Conservation (phyloP, 108 stramenopile genomes). For the Nannochloropsis salina region DNA sequence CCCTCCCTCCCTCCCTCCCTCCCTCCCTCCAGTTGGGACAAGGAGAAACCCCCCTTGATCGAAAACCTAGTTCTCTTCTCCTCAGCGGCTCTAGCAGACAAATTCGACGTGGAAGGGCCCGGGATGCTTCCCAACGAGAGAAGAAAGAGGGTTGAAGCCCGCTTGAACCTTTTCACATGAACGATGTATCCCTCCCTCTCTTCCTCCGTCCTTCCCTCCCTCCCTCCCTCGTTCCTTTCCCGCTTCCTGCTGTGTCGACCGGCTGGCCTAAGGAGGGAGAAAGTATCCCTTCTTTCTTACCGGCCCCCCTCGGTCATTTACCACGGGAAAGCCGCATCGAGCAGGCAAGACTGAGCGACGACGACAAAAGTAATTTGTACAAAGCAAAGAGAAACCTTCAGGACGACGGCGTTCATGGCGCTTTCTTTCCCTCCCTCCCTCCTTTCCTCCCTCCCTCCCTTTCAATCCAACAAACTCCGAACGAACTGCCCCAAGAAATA, state of each 20-base stretch:
- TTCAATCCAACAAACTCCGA: background rate
- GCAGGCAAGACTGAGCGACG: background rate
- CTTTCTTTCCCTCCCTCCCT: background rate
- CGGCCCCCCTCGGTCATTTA: background rate
- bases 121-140: background rate
- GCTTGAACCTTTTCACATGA: background rate
- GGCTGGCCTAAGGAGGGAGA: background rate
- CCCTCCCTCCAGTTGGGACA: constrained; percentile 4
- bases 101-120: constrained; percentile 17
- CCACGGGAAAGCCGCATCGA: background rate
- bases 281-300: background rate
- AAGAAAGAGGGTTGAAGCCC: background rate
- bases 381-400: background rate
- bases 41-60: background rate
- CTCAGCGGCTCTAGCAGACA: background rate
- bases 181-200: background rate
- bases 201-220: background rate
- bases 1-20: background rate
- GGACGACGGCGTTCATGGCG: background rate
- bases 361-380: background rate
- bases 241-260: background rate
- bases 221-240: background rate
- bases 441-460: background rate
- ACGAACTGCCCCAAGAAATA: background rate
- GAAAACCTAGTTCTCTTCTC: constrained; percentile 18